phyloP scores from a whole-genome alignment of 306 rosid genomes.

The Prunus kanzakura region DNA sequence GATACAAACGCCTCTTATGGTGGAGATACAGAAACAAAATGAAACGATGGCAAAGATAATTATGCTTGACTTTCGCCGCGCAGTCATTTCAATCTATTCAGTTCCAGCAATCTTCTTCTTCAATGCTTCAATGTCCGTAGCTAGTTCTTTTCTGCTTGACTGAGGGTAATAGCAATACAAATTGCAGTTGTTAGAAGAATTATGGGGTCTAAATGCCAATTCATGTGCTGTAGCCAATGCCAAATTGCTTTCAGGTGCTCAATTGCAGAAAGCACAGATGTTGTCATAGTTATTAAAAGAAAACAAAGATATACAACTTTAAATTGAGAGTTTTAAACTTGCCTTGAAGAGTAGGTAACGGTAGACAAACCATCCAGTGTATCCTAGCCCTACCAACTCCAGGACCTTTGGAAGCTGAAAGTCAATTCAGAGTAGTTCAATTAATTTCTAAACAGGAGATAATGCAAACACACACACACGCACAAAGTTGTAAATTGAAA shows the following conservation, averaged over 20 bases:
- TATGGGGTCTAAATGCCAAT: neutral
- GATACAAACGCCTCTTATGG: slow-evolving; percentile 57
- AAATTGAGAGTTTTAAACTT: neutral
- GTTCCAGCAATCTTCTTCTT: slow-evolving; percentile 97
- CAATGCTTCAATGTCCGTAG: slow-evolving; percentile 70
- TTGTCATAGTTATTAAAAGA: neutral
- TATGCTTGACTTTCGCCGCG: slow-evolving; percentile 22
- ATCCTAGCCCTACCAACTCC: slow-evolving; percentile 98
- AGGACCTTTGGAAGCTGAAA: slow-evolving; percentile 89
- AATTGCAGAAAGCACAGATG: neutral
- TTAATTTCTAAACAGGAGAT: neutral
- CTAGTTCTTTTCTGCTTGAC: slow-evolving; percentile 95
- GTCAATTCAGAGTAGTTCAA: slow-evolving; percentile 17
- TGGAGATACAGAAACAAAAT: slow-evolving; percentile 36
- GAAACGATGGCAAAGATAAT: slow-evolving; percentile 26
- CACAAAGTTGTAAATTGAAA: neutral
- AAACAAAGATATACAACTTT: neutral
- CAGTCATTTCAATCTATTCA: slow-evolving; percentile 40
- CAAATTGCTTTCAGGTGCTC: neutral
- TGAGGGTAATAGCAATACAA: slow-evolving; percentile 26
- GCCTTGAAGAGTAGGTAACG: slow-evolving; percentile 99
- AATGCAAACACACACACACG: neutral
- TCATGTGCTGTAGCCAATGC: neutral
- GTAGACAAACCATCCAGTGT: slow-evolving; percentile 99
- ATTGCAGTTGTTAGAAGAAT: slow-evolving; percentile 12